Conservation (phyloP, 2,329 filamentous ascomycete species). For the Niveomyces coronatus region DNA sequence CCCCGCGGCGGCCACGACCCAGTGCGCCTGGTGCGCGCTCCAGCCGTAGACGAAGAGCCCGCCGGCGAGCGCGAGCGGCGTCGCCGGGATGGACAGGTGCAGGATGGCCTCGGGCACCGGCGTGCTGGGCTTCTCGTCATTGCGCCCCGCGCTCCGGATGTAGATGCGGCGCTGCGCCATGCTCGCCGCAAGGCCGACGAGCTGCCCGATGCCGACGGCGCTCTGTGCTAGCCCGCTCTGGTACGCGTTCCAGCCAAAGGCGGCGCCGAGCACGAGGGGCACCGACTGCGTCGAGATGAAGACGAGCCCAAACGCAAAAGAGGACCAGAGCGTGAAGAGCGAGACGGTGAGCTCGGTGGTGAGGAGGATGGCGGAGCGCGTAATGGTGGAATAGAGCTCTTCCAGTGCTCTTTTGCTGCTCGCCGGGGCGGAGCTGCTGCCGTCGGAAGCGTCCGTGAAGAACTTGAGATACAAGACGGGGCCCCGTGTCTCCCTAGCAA, state of each 20-base stretch:
- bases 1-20: conserved; percentile 8
- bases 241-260: conserved; percentile 6
- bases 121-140: conserved; percentile 3
- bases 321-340: conserved; percentile 11
- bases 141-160: neutral
- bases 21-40: conserved; percentile 10
- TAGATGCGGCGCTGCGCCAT: conserved; percentile 7
- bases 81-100: conserved; percentile 9
- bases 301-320: conserved; percentile 11
- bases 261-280: conserved; percentile 8
- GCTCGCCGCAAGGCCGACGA: conserved; percentile 7
- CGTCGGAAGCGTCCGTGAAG: neutral
- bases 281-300: conserved; percentile 12
- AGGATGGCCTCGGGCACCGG: conserved; percentile 10
- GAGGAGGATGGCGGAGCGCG: conserved; percentile 10
- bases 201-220: conserved; percentile 10
- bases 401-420: neutral
- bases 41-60: conserved; percentile 12
- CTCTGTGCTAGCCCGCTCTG: conserved; percentile 8
- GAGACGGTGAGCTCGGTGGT: conserved; percentile 11
- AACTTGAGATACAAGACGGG: conserved; percentile 4
- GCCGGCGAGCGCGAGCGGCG: conserved; percentile 8
- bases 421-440: neutral
- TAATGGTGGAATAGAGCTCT: conserved; percentile 2
- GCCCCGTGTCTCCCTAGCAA: conserved; percentile 7